phyloP scores from a whole-genome alignment of 441 rosid genomes.

The Pelargonium citronellum region DNA sequence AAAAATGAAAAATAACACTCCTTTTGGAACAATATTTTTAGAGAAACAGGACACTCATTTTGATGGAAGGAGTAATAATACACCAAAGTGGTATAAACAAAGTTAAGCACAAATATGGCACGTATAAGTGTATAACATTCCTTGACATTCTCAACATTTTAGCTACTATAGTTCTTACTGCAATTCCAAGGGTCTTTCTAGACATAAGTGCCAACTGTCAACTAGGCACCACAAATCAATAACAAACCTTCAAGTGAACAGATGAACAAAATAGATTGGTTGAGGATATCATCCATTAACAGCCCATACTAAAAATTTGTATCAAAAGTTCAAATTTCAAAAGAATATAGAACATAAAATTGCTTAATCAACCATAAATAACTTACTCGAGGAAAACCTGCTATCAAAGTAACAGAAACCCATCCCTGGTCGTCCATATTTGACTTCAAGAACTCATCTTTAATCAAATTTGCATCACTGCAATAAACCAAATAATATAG shows the following conservation, averaged over 20 bases:
- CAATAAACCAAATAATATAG: slow-evolving; percentile 9
- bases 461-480: slow-evolving; percentile 41
- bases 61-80: not conserved
- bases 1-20: too few relatives aligned
- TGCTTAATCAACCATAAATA: slow-evolving; percentile 7
- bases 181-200: not conserved
- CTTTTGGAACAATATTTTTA: too few relatives aligned
- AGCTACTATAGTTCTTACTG: not conserved
- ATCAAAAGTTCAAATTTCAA: not conserved
- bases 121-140: not conserved
- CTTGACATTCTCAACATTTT: not conserved
- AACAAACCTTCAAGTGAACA: not conserved
- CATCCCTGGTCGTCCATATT: slow-evolving; percentile 46
- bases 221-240: not conserved
- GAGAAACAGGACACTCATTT: too few relatives aligned
- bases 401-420: slow-evolving; percentile 41
- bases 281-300: not conserved
- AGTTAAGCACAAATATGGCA: not conserved
- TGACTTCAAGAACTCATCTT: slow-evolving; percentile 38
- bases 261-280: not conserved
- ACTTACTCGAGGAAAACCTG: slow-evolving; percentile 45
- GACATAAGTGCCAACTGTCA: not conserved
- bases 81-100: not conserved
- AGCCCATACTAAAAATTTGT: not conserved
- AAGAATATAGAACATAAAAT: not conserved